Conservation (phyloP, 1,284 basidiomycete species). For the Cryptococcus floricola region DNA sequence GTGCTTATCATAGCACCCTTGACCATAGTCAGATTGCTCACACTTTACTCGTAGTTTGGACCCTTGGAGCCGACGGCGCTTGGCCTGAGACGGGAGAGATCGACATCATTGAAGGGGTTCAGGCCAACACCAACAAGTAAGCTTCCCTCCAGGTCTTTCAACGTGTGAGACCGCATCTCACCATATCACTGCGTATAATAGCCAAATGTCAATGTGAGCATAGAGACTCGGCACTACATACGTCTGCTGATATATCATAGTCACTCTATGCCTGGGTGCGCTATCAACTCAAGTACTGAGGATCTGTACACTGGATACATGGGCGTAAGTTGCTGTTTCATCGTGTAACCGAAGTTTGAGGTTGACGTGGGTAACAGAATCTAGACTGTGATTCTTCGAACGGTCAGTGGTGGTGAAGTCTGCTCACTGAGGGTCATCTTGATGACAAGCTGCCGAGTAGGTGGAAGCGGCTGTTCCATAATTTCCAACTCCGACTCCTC, state of each 20-base stretch:
- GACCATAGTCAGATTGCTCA: too few relatives aligned
- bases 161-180: slow-evolving; percentile 1
- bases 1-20: slow-evolving; percentile 1
- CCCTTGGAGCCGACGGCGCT: slow-evolving; percentile 33
- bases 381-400: slow-evolving; percentile 34
- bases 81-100: slow-evolving; percentile 47
- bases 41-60: slow-evolving; percentile 34
- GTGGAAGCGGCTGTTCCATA: slow-evolving; percentile 67
- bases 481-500: slow-evolving; percentile 55
- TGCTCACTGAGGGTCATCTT: neutral
- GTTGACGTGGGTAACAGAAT: slow-evolving; percentile 15
- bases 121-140: slow-evolving; percentile 38
- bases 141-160: slow-evolving; percentile 1
- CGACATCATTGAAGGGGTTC: slow-evolving; percentile 47
- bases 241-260: slow-evolving; percentile 8
- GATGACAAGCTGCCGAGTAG: slow-evolving; percentile 16
- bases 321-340: slow-evolving; percentile 12
- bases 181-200: slow-evolving; percentile 4
- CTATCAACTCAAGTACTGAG: slow-evolving; percentile 20
- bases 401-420: slow-evolving; percentile 30
- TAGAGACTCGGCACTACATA: neutral
- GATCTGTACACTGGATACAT: slow-evolving; percentile 31
- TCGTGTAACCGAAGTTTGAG: neutral
- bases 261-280: slow-evolving; percentile 41
- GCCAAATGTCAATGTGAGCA: slow-evolving; percentile 42